Evolutionary conservation across 2,329 filamentous ascomycete genomes (phyloP), one percentile per base, ranked within the genome.

Genomic region (Cadophora sp.): DNA sequence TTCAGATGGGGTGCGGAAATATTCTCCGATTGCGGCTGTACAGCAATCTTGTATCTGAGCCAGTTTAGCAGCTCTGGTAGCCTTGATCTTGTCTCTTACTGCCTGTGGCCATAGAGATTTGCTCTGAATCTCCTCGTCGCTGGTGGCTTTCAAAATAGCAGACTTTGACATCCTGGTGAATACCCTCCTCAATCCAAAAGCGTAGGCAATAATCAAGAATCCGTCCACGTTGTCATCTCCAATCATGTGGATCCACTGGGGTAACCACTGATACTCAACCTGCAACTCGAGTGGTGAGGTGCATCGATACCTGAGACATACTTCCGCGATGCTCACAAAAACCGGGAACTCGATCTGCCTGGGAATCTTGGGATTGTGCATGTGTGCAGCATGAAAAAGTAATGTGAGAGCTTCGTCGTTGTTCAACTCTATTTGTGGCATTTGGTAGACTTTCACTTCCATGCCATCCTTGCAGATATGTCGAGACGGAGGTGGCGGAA

Each of bases 241-340:
- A 0, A 78, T 80, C 1, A 80, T 81, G 68, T 83, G 80, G 71
- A 83, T 78, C 84, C 84, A 86, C 51, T 83, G 79, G 1, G 83
- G 83, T 20, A 87, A 71, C 84, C 84, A 87, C 45, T 78, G 71
- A 67, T 84, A 81, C 68, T 85, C 83, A 4, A 86, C 84, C 8
- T 81, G 72, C 5, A 83, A 68, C 66, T 85, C 83, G 0, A 87
- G 73, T 0, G 85, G 84, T 0, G 81, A 81, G 0, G 84, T 86
- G 74, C 84, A 83, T 63, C 79, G 82, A 69, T 86, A 86, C 39
- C 80, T 78, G 69, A 84, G 76, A 59, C 79, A 85, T 20, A 80
- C 82, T 66, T 85, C 81, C 0, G 84, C 83, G 61, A 87, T 80
- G 27, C 83, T 83, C 11, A 85, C 82, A 66, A 87, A 85, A 56